Percentiles rank a stretch among this genome's conserved stretches.
phyloP scores from a whole-genome alignment of 2,329 filamentous ascomycete genomes.

The Fusarium drepaniforme region DNA sequence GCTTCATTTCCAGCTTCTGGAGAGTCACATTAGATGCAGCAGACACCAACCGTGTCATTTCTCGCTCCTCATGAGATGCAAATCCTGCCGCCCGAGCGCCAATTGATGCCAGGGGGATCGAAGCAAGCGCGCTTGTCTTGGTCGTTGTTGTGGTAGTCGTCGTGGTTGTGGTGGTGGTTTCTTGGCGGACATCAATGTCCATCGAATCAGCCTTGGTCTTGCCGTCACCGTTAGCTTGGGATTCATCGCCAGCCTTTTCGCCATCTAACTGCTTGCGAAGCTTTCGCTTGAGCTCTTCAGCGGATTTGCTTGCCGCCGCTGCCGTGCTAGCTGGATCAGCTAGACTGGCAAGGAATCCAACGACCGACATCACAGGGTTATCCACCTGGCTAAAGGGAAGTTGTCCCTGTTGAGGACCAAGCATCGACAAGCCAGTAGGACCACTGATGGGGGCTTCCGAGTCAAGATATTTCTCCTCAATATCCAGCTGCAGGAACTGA shows the following conservation, averaged over 20 bases:
- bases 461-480: conserved; percentile 97
- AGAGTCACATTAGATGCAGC: conserved; percentile 94
- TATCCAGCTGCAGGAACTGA: conserved; percentile 95
- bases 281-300: conserved; percentile 85
- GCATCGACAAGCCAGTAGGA: conserved; percentile 71
- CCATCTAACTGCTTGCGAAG: conserved; percentile 83
- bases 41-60: conserved; percentile 94
- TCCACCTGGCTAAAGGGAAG: conserved; percentile 93
- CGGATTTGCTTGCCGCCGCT: conserved; percentile 88
- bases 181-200: conserved; percentile 71
- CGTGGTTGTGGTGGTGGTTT: conserved; percentile 65
- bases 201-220: conserved; percentile 71
- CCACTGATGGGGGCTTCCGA: conserved; percentile 69
- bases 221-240: conserved; percentile 70
- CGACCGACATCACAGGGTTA: conserved; percentile 96
- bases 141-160: conserved; percentile 63
- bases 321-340: conserved; percentile 92
- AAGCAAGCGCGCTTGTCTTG: conserved; percentile 69
- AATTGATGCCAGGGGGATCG: conserved; percentile 86
- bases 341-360: conserved; percentile 92
- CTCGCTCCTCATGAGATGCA: conserved; percentile 95
- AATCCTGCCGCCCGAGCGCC: conserved; percentile 89
- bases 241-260: conserved; percentile 51
- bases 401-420: conserved; percentile 81
- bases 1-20: conserved; percentile 94